Base-by-base conservation (phyloP, 2,329 filamentous ascomycete genomes). In the Phyllosticta citriasiana region DNA sequence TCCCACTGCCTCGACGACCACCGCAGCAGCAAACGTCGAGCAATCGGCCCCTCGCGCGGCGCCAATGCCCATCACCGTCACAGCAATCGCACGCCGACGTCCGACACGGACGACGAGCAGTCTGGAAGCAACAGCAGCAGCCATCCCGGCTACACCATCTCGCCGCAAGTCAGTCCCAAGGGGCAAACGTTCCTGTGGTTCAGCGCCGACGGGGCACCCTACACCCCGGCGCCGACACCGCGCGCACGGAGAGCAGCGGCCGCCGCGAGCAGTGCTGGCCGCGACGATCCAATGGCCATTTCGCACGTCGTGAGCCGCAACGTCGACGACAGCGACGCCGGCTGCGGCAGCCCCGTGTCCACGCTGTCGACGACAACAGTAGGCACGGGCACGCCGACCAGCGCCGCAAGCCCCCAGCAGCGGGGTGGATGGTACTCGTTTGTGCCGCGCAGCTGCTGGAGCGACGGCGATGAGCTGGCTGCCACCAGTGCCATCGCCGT, bases 401-500 rank as follows among this genome's bases (percentile, higher is more conserved):
- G n/a, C 16, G 25, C 26, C 35, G 26, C 51, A 16, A 47, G 40
- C 26, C 26, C 19, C 50, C 30, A n/a, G 9, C 52, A 27, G 26
- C 51, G 30, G 22, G 30, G 27, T 35, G 1, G 24, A 26, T 16
- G 57, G 40, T 47, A 47, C 40, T 47, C 40, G 40, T 47, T 47
- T 5, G 40, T 47, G 40, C 40, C 40, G 40, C 40, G 40, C 40
- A 47, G 40, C 40, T 47, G 40, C n/a, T 47, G 40, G 52, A 9
- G 51, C 57, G 9, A 72, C 69, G 56, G 65, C 66, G 9, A 61
- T 67, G 33, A 57, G 63, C 30, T 63, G 67, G 9, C 71, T 67
- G 54, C 55, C 64, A 5, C 55, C 63, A 10, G 66, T 67, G 57
- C 22, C 19, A 19, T 10, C 40, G 40, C 35, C 35, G 56, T 33